A percentile compares a stretch with the other conserved stretches of the same genome.
Evolutionary conservation across 176 grass and related monocot genomes (phyloP).

Genomic region (Stipa capillata): DNA sequence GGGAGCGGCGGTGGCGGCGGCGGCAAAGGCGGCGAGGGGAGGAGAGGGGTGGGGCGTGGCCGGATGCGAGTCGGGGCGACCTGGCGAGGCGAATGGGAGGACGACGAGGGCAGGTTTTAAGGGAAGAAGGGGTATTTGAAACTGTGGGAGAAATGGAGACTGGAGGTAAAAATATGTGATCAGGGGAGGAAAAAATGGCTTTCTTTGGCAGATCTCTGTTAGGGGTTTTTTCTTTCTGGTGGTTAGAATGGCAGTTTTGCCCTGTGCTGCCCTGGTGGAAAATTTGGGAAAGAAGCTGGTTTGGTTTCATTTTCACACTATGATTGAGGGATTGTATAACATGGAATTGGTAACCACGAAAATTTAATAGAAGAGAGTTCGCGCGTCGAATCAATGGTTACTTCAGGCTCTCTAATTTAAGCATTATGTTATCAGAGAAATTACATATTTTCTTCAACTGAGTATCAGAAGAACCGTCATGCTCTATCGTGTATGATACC

Average conservation of each 20-base stretch:
- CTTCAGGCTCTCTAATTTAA: background rate
- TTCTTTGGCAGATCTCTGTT: background rate
- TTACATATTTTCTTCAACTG: background rate
- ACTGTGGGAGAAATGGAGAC: background rate
- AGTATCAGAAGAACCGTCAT: background rate
- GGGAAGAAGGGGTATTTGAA: conserved; percentile 18
- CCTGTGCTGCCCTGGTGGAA: background rate
- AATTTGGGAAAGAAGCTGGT: background rate
- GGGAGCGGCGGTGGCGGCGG: background rate
- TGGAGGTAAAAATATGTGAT: background rate
- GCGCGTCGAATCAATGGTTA: background rate
- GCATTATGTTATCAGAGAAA: background rate
- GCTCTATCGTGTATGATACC: no score
- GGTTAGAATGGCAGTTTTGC: background rate
- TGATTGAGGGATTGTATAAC: no score
- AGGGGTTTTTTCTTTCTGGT: background rate
- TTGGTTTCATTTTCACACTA: background rate
- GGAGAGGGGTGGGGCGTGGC: background rate
- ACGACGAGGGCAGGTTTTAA: conserved; percentile 15
- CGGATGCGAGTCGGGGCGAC: background rate
- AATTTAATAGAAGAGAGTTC: background rate
- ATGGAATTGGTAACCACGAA: background rate
- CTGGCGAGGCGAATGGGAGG: conserved; percentile 1
- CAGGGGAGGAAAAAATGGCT: background rate
- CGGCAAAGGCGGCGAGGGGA: background rate